Base-by-base conservation (phyloP, 2,329 filamentous ascomycete species). In the Venturia nashicola region DNA sequence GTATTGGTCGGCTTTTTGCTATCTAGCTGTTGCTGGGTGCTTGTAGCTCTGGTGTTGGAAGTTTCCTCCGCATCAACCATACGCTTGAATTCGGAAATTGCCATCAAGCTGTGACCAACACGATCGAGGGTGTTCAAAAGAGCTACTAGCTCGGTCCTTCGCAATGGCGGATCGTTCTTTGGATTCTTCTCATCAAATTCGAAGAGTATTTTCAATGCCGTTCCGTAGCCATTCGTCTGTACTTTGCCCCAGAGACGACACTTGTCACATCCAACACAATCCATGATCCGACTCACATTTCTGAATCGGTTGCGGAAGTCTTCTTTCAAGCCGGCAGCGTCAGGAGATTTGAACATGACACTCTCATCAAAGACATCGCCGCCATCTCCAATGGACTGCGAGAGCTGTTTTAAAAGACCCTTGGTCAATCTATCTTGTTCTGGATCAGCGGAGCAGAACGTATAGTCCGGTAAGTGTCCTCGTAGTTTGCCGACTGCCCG, bases 181-280 rank as follows among this genome's bases (percentile, higher is more conserved):
- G 79, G 80, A 69, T 85, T 81, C 7, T 78, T 82, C 67, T 87
- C 82, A 68, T 96, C 91, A 67, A 91, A 94, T 75, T 99, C 94
- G 71, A 99, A 99, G 1, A 99, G 82, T 5, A 99, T 88, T 77
- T 99, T 99, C 67, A 99, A 79, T 0, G 94, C 94, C 0, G 94
- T 91, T 61, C 94, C 94, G 72, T 97, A 97, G 2, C 94, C 94
- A 14, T 90, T 89, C 0, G 91, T 96, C 77, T 99, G 94, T 44
- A 99, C 78, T 77, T 99, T 99, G 60, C 94, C 94, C 94, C 94
- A 99, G 2, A 99, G 85, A 9, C 94, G 86, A 77, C 94, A 99
- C 78, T 99, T 99, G 78, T 99, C 94, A 75, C 94, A 99, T 55
- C 94, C 94, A 23, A 97, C 93, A 69, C 94, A 99, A 75, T 99